A percentile compares a stretch with the other conserved stretches of the same genome.
Evolutionary conservation across 108 stramenopile species (phyloP).

Genomic region (Skeletonema grethae): DNA sequence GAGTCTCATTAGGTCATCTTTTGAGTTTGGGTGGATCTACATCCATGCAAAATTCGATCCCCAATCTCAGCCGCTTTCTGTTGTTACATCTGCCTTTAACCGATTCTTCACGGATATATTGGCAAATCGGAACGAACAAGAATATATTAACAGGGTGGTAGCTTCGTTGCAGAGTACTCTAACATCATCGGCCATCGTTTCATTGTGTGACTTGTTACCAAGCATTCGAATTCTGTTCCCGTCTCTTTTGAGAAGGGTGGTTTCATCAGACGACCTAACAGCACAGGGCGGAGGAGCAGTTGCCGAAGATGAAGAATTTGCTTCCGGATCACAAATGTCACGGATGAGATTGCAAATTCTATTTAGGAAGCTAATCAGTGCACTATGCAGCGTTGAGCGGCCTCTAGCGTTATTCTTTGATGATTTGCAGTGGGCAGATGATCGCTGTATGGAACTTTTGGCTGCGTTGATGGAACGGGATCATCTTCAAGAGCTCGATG

Average conservation of each 20-base stretch:
- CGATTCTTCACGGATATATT: background rate
- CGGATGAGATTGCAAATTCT: slow-evolving; percentile 15
- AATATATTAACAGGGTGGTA: background rate
- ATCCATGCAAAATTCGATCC: slow-evolving; percentile 8
- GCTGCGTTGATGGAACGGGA: background rate
- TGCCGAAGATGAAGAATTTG: background rate
- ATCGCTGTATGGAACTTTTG: slow-evolving; percentile 4
- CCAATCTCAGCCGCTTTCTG: slow-evolving; percentile 11
- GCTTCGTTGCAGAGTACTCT: background rate
- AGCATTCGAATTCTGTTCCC: slow-evolving; percentile 5
- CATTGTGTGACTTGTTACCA: slow-evolving; percentile 7
- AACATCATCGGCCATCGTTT: slow-evolving; percentile 2
- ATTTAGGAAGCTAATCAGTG: slow-evolving; percentile 1
- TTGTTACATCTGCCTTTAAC: slow-evolving; percentile 9
- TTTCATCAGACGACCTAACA: slow-evolving; percentile 6
- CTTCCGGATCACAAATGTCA: background rate
- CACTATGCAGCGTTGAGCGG: slow-evolving; percentile 8
- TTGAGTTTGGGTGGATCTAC: background rate
- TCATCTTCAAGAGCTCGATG: background rate
- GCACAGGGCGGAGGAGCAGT: background rate
- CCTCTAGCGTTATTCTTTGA: slow-evolving; percentile 24
- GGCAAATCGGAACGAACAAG: background rate
- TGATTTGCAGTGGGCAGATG: slow-evolving; percentile 33
- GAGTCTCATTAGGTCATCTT: background rate
- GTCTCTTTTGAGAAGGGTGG: background rate